A percentile compares a stretch with the other conserved stretches of the same genome.
Conservation (phyloP, 495 filamentous ascomycete genomes). For the Hyphodiscus hymeniophilus region DNA sequence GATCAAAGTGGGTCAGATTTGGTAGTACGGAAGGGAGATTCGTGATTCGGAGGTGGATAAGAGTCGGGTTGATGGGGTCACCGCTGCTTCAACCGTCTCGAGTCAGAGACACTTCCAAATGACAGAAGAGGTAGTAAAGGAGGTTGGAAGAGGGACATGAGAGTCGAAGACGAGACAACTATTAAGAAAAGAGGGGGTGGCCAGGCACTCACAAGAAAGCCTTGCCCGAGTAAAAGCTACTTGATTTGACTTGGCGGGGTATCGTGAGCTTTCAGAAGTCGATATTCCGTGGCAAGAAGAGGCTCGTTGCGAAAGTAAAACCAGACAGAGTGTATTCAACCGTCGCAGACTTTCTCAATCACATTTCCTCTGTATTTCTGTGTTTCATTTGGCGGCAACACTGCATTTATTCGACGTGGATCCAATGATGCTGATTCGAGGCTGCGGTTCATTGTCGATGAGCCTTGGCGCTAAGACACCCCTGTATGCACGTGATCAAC, state of each 20-base stretch:
- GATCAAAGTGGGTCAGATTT: neutral
- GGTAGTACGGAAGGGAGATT: too few relatives aligned
- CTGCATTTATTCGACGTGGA: constrained; percentile 8
- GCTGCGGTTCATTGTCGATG: neutral
- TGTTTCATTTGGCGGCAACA: too few relatives aligned
- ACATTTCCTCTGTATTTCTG: neutral
- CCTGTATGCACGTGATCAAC: neutral
- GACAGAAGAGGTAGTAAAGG: neutral
- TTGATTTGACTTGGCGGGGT: constrained; percentile 14
- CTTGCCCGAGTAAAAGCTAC: constrained; percentile 7
- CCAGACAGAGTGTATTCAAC: neutral
- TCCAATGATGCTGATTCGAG: constrained; percentile 10
- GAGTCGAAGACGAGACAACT: neutral
- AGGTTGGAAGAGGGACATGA: neutral
- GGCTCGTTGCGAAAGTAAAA: neutral
- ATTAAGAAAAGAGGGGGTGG: neutral
- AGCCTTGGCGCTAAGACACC: neutral
- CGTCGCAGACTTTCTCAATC: neutral
- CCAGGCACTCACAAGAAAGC: constrained; percentile 12
- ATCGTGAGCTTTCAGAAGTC: neutral
- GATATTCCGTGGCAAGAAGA: neutral
- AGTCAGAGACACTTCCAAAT: neutral
- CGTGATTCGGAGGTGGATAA: too few relatives aligned
- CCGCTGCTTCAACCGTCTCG: neutral
- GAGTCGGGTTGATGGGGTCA: too few relatives aligned